These are phyloP conservation scores for Aspergillus ellipticus DNA, from an alignment of 495 filamentous ascomycete species.

Conservation along the genomic window DNA sequence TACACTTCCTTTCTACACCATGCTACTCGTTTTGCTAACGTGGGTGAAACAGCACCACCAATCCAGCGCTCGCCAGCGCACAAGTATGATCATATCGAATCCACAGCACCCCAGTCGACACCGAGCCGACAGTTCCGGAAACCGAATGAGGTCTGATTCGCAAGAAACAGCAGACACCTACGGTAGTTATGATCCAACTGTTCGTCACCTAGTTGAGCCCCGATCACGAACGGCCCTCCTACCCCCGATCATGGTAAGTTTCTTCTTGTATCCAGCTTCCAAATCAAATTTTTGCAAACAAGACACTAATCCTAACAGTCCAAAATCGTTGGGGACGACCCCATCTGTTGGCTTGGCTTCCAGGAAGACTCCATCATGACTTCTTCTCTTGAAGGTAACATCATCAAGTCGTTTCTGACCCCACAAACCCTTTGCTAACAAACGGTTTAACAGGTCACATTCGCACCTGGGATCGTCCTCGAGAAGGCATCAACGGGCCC, in stretches of 20 bases:
- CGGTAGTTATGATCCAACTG: slow-evolving; percentile 44
- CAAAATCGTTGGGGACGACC: slow-evolving; percentile 82
- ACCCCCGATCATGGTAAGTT: slow-evolving; percentile 85
- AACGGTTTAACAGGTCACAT: slow-evolving; percentile 63
- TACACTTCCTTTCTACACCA: not conserved
- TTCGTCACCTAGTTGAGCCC: slow-evolving; percentile 75
- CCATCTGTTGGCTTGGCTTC: slow-evolving; percentile 84
- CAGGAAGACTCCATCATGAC: slow-evolving; percentile 88
- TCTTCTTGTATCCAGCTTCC: no score
- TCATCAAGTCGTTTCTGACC: slow-evolving; percentile 14
- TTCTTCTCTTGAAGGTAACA: slow-evolving; percentile 75
- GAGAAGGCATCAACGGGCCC: slow-evolving; percentile 51
- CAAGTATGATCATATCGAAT: slow-evolving; percentile 39
- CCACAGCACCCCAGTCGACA: slow-evolving; percentile 67
- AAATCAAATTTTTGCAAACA: no score
- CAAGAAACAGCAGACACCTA: slow-evolving; percentile 55
- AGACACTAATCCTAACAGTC: slow-evolving; percentile 50
- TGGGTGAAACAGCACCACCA: slow-evolving; percentile 47
- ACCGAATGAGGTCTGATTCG: slow-evolving; percentile 59
- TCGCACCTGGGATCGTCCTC: slow-evolving; percentile 80
- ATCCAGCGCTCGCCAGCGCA: slow-evolving; percentile 34
- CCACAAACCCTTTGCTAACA: slow-evolving; percentile 12
- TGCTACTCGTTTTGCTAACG: slow-evolving; percentile 1
- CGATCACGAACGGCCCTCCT: slow-evolving; percentile 76
- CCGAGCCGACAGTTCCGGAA: slow-evolving; percentile 62